These are phyloP conservation scores for Vitis hybrid DNA, from an alignment of 177 flowering plant genomes.

Conservation along the genomic window DNA sequence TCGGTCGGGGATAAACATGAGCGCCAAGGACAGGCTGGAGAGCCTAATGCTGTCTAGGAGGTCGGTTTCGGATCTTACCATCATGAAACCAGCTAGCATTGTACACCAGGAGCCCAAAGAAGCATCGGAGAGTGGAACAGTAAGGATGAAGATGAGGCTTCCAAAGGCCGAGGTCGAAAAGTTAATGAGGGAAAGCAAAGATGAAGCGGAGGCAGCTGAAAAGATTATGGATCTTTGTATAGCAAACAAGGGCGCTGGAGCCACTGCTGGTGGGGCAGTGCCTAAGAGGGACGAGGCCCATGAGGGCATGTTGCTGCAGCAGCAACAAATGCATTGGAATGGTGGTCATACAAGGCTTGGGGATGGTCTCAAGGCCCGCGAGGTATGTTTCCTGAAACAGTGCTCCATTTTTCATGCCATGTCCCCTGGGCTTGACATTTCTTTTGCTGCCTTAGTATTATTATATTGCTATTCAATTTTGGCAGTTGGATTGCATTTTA, in stretches of 20 bases:
- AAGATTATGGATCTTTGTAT: slow-evolving; percentile 57
- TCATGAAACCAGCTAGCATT: slow-evolving; percentile 26
- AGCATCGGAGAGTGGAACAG: slow-evolving; percentile 7
- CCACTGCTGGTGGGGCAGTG: not conserved
- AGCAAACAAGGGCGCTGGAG: slow-evolving; percentile 7
- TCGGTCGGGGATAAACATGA: slow-evolving; percentile 61
- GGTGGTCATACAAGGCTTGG: slow-evolving; percentile 11
- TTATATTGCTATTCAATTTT: not conserved
- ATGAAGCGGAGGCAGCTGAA: slow-evolving; percentile 64
- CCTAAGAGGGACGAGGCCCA: not conserved
- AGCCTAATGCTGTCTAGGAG: slow-evolving; percentile 50
- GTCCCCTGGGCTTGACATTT: not conserved
- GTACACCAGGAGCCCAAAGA: slow-evolving; percentile 12
- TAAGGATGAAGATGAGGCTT: slow-evolving; percentile 53
- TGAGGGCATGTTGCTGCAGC: not conserved
- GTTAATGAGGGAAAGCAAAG: slow-evolving; percentile 55
- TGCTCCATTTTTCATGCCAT: slow-evolving; percentile 17
- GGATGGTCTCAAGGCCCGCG: slow-evolving; percentile 25
- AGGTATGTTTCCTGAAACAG: slow-evolving; percentile 17
- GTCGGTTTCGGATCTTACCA: slow-evolving; percentile 50
- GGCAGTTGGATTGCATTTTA: not conserved
- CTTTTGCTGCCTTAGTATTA: not conserved
- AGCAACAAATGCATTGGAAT: slow-evolving; percentile 18
- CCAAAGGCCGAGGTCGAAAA: slow-evolving; percentile 69
- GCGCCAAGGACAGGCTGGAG: slow-evolving; percentile 65